Base-by-base conservation (phyloP, 306 rosid species). In the Malus orientalis region DNA sequence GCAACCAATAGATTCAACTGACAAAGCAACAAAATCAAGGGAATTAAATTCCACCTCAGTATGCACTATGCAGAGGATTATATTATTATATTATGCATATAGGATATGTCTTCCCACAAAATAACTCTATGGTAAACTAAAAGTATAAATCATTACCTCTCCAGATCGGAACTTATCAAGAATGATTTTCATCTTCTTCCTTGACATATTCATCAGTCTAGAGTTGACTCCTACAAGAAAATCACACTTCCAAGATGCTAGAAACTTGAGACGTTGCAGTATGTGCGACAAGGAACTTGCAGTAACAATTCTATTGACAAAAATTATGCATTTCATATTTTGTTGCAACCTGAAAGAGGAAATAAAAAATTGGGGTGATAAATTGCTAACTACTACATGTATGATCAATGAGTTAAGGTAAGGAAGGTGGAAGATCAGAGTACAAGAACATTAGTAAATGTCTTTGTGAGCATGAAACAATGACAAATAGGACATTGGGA, bases 1-100 rank as follows among this genome's bases (percentile, higher is more conserved):
- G 98, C 98, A 79, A 95, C 86, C 89, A 95, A 85, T 40, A 95
- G 84, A 87, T 95, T 95, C 82, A 92, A 78, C 98, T 95, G 92
- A 82, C 57, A 78, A 80, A 71, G 36, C 75, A 74, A 84, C 65
- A 55, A 88, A 30, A 73, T 78, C 73, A 18, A 71, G 60, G 60
- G 67, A 71, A 78, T 80, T 71, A 59, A 80, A 47, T 84, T 25
- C 53, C 68, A 51, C 54, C 73, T 71, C 69, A 74, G 73, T 73
- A 69, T 66, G 62, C 69, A 74, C 71, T 73, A 69, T 66, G 62
- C 55, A 45, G 63, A 78, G 73, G 69, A 51, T 64, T 32, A 65
- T 63, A 74, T 42, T 18, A 51, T 64, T 32, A 65, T 63, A 74
- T 42, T 18, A 60, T 38, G 63, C 22, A 11, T 42, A 33, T 9